Percentiles rank a stretch among this genome's conserved stretches.
phyloP scores from a whole-genome alignment of 441 rosid species.

The Erodium trifolium region DNA sequence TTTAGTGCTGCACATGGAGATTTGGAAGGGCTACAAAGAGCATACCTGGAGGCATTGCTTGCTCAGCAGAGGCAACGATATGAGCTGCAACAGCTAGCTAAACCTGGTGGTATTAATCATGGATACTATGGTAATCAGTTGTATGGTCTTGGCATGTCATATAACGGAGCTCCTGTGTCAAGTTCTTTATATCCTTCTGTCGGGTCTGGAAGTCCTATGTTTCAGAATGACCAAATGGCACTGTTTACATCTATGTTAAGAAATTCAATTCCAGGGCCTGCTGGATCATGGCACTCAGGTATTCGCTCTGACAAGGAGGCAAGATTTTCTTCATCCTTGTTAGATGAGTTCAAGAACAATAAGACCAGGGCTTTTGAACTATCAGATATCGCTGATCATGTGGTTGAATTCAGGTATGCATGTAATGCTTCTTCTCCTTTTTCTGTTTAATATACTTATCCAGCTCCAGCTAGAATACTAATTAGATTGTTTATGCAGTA shows the following conservation, averaged over 20 bases:
- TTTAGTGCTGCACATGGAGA: conserved; percentile 41
- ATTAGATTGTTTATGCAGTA: conserved; percentile 30
- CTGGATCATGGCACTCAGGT: conserved; percentile 45
- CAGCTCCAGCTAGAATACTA: neutral
- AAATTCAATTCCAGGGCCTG: conserved; percentile 44
- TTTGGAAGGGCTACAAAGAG: conserved; percentile 40
- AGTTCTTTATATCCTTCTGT: conserved; percentile 45
- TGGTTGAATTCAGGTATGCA: conserved; percentile 78
- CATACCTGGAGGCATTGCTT: conserved; percentile 56
- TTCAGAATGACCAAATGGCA: conserved; percentile 45
- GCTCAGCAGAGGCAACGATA: conserved; percentile 66
- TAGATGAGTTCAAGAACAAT: conserved; percentile 79
- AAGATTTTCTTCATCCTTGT: conserved; percentile 59
- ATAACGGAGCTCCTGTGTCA: conserved; percentile 36
- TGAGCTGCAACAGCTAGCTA: conserved; percentile 36
- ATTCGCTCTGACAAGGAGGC: conserved; percentile 46
- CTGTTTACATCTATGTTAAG: conserved; percentile 49
- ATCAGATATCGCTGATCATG: conserved; percentile 65
- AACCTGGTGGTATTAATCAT: conserved; percentile 41
- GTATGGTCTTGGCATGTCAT: conserved; percentile 43
- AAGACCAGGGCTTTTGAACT: conserved; percentile 69
- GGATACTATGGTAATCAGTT: conserved; percentile 43
- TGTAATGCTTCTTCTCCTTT: neutral
- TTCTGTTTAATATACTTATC: neutral
- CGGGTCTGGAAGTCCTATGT: conserved; percentile 40